Evolutionary conservation across 192 early-diverging fungal species (phyloP), one percentile per base, ranked within the genome.

Genomic region (Mortierella antarctica): DNA sequence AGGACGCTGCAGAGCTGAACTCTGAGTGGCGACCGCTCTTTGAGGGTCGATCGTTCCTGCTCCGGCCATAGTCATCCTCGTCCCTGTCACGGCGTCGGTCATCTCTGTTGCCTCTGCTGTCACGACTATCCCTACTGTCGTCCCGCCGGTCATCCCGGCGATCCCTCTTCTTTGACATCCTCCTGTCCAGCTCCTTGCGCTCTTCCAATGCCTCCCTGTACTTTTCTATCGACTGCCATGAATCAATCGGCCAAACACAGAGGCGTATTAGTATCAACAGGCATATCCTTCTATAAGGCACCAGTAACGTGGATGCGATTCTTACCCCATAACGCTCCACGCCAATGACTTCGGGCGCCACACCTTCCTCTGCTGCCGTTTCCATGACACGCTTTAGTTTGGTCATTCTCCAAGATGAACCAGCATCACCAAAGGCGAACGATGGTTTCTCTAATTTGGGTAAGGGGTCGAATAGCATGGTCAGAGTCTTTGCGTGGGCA

Each of bases 361-460:
- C 79, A 9, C 84, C 85, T 61, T 92, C 90, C 59, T 93, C 91
- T 55, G 89, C 86, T 7, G 93, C 92, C 13, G 88, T 86, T 57
- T 95, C 92, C 70, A 80, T 83, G 23, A 89, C 83, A 44, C 90
- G 83, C 61, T 86, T 88, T 39, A 95, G 82, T 59, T 94, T 94
- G 70, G 92, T 91, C 93, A 95, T 95, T 54, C 93, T 83, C 94
- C 94, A 95, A 40, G 62, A 88, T 18, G 88, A 90, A 7, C 88
- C 88, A 12, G 86, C 86, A 59, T 88, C 87, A 5, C 87, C 87
- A 69, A 86, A 82, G 18, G 84, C 82, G 65, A 83, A 81, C 1
- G 73, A 63, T 41, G 70, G 62, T 62, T 84, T 88, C 57, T 82
- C 70, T 73, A 79, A 31, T 31, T 31, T 61, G 17, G 51, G 5